Base-by-base conservation (phyloP, 495 filamentous ascomycete species). In the Penicillium chermesinum region DNA sequence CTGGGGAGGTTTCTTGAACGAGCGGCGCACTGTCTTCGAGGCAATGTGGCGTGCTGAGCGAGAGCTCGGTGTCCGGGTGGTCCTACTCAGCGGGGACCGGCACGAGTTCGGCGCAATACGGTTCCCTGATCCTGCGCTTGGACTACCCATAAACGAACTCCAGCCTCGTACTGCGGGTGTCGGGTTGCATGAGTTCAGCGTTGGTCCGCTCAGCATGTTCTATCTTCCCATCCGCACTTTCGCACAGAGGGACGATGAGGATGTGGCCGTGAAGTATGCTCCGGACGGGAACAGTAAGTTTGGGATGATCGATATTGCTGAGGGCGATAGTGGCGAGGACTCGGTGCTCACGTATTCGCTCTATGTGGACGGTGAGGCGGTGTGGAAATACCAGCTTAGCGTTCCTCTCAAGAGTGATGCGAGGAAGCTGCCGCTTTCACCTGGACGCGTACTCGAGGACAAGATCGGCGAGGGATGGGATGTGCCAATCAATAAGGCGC, bases 101-200 rank as follows among this genome's bases (percentile, higher is more conserved):
- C 93, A 98, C 60, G 93, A 98, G 64, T 97, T 97, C 62, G 93
- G 85, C 19, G 89, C 91, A 1, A 96, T 91, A 0, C 81, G 82
- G 4, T 95, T 95, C 67, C 87, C 87, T 4, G 86, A 87, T 37
- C 86, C 89, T 17, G 55, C 60, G 7, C 56, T 62, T 6, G n/a
- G 43, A 4, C 60, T 66, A 1, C 39, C 51, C 2, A 38, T 55
- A 0, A 49, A 58, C 0, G 54, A 55, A 6, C 49, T 67, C 2
- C 37, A 59, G 15, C 53, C 65, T 4, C 54, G 65, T 40, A 66
- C 64, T 7, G 52, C 62, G 1, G 63, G 68, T 47, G 62, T 73
- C 13, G 81, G 86, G 0, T 81, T 94, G 1, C 81, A 89, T 54
- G 91, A 97, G 66, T 97, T 95, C 61, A 88, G 84, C 34, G 87